These are phyloP conservation scores for Lasiodiplodia theobromae DNA, from an alignment of 2,329 filamentous ascomycete genomes.

Conservation along the genomic window DNA sequence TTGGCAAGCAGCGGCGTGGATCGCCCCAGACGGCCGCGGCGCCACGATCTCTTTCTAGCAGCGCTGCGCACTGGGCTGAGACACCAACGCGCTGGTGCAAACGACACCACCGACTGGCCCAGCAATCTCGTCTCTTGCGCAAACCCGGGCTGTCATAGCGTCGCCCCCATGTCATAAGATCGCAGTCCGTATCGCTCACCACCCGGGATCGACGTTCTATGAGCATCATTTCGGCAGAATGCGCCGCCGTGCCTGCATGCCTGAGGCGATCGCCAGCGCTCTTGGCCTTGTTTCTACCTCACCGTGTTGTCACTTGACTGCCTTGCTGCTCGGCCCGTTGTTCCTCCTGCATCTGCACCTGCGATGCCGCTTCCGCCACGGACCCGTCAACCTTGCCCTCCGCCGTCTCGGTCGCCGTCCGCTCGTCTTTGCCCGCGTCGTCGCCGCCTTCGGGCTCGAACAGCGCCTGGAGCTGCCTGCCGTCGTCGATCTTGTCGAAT, in stretches of 20 bases:
- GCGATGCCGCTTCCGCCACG: conserved; percentile 42
- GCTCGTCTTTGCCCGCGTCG: conserved; percentile 40
- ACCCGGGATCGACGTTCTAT: conserved; percentile 27
- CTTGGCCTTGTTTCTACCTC: conserved; percentile 35
- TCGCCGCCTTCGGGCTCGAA: conserved; percentile 51
- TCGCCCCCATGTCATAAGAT: conserved; percentile 28
- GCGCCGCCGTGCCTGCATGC: conserved; percentile 29
- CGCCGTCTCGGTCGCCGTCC: conserved; percentile 42
- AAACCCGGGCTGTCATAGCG: conserved; percentile 22
- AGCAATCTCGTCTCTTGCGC: conserved; percentile 27
- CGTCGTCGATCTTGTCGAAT: conserved; percentile 88
- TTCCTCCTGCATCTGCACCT: conserved; percentile 45
- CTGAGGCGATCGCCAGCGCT: conserved; percentile 38
- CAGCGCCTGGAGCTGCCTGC: conserved; percentile 69
- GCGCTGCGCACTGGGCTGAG: conserved; percentile 18
- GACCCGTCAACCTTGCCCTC: conserved; percentile 46
- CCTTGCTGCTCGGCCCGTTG: conserved; percentile 45
- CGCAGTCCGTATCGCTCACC: conserved; percentile 27
- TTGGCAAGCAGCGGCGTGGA: conserved; percentile 8
- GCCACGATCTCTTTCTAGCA: conserved; percentile 27
- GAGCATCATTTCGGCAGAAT: conserved; percentile 30
- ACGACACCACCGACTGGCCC: conserved; percentile 24
- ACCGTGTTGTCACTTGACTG: conserved; percentile 47
- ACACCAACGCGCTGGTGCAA: conserved; percentile 24
- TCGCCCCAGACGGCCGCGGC: conserved; percentile 22